Conservation (phyloP, 1,284 basidiomycete genomes). For the Uromyces viciae-fabae region DNA sequence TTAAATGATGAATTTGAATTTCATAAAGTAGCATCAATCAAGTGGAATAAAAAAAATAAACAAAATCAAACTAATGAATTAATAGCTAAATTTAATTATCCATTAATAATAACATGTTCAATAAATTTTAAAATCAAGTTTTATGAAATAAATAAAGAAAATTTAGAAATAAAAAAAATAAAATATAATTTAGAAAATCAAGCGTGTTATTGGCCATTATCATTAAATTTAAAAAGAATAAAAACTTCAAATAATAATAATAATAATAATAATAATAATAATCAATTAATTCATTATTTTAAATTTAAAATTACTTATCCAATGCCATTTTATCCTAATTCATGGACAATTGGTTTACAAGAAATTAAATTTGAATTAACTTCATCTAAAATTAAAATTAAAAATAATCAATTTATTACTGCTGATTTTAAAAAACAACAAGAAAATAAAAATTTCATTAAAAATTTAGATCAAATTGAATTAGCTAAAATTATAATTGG, state of each 20-base stretch:
- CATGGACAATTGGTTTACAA: constrained; percentile 42
- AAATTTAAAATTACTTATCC: constrained; percentile 25
- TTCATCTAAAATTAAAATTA: neutral
- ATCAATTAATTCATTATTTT: no score
- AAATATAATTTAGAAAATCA: constrained; percentile 21
- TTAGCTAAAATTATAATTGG: constrained; percentile 7
- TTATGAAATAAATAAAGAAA: neutral
- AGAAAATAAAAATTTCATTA: no score
- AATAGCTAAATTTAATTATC: constrained; percentile 22
- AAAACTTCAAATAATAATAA: neutral
- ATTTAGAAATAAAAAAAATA: neutral
- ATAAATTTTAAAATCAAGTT: constrained; percentile 20
- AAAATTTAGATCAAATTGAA: no score
- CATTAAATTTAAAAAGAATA: neutral
- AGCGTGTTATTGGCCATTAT: constrained; percentile 37
- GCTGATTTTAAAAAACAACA: constrained; percentile 14
- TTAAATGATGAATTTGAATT: no score
- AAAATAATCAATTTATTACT: constrained; percentile 12
- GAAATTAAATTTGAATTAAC: constrained; percentile 33
- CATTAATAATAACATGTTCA: constrained; percentile 34
- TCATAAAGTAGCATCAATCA: constrained; percentile 1
- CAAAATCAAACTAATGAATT: no score
- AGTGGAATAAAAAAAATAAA: no score
- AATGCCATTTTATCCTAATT: constrained; percentile 36
- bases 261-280: no score